Conservation (phyloP, 2,329 filamentous ascomycete genomes). For the Penicillium sp. region DNA sequence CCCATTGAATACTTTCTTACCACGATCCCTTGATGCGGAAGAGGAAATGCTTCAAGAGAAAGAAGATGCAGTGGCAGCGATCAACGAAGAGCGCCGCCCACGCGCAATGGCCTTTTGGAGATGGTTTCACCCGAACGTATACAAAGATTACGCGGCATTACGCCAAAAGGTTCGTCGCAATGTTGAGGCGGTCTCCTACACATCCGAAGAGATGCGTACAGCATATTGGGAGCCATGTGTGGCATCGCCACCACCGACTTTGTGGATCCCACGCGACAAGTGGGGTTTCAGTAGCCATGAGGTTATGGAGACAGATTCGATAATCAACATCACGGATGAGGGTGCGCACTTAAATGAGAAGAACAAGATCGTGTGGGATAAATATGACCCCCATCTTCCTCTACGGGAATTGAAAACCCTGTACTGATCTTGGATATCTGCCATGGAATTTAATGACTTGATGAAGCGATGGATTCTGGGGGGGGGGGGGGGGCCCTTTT, state of each 20-base stretch:
- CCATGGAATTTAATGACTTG: not conserved
- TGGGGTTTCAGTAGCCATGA: conserved; percentile 74
- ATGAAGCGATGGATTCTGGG: conserved; percentile 1
- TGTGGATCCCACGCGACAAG: conserved; percentile 79
- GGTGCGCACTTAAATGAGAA: conserved; percentile 68
- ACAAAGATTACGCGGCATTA: conserved; percentile 70
- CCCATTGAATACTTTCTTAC: conserved; percentile 62
- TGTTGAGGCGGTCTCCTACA: conserved; percentile 59
- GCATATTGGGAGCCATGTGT: conserved; percentile 75
- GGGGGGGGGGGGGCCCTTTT: not conserved
- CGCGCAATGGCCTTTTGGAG: conserved; percentile 30
- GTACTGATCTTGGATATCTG: conserved; percentile 37
- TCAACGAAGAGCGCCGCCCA: conserved; percentile 23
- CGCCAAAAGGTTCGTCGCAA: conserved; percentile 65
- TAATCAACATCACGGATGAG: conserved; percentile 78
- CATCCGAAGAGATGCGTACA: conserved; percentile 58
- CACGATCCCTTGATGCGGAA: conserved; percentile 62
- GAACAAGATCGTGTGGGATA: conserved; percentile 63
- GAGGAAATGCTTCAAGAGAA: conserved; percentile 48
- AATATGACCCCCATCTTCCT: conserved; percentile 55
- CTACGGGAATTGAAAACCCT: conserved; percentile 55
- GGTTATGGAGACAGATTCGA: conserved; percentile 65
- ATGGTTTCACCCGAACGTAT: conserved; percentile 68
- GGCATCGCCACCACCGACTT: conserved; percentile 57
- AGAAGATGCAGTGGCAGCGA: conserved; percentile 27